phyloP scores from a whole-genome alignment of 108 stramenopile species.

The Chaetoceros tenuissimus region DNA sequence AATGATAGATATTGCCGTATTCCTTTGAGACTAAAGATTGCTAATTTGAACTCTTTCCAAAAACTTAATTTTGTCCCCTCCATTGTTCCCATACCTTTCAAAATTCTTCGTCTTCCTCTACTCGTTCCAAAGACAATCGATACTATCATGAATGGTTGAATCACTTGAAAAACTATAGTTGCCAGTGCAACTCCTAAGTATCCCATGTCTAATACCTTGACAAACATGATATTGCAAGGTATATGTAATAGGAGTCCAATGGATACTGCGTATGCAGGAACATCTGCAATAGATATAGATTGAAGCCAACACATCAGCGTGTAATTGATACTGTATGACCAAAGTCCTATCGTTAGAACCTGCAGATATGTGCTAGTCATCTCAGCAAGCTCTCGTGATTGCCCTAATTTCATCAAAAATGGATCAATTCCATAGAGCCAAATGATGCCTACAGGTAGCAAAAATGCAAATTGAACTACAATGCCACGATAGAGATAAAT shows the following conservation, averaged over 20 bases:
- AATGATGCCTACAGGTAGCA: slow-evolving; percentile 38
- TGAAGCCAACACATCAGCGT: slow-evolving; percentile 52
- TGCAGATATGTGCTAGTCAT: slow-evolving; percentile 38
- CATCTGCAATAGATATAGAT: slow-evolving; percentile 39
- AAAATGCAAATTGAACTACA: slow-evolving; percentile 34
- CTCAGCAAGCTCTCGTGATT: slow-evolving; percentile 24
- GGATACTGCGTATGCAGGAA: slow-evolving; percentile 33
- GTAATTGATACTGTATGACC: slow-evolving; percentile 42
- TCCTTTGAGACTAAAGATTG: slow-evolving; percentile 17
- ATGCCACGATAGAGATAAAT: slow-evolving; percentile 41
- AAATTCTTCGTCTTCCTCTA: slow-evolving; percentile 17
- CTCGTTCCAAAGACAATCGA: slow-evolving; percentile 17
- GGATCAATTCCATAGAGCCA: slow-evolving; percentile 42
- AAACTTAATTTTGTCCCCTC: slow-evolving; percentile 22
- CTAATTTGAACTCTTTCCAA: slow-evolving; percentile 13
- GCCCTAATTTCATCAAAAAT: slow-evolving; percentile 37
- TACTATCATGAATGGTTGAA: slow-evolving; percentile 31
- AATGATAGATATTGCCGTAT: slow-evolving; percentile 36
- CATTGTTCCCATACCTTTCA: slow-evolving; percentile 18
- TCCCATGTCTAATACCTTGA: slow-evolving; percentile 34
- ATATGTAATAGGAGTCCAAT: slow-evolving; percentile 38
- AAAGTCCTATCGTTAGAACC: slow-evolving; percentile 34
- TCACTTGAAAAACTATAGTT: slow-evolving; percentile 28
- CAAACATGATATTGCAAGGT: slow-evolving; percentile 49
- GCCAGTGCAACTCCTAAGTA: slow-evolving; percentile 51